These are phyloP conservation scores for Ustilago cynodontis DNA, from an alignment of 1,284 basidiomycete species.

Conservation along the genomic window DNA sequence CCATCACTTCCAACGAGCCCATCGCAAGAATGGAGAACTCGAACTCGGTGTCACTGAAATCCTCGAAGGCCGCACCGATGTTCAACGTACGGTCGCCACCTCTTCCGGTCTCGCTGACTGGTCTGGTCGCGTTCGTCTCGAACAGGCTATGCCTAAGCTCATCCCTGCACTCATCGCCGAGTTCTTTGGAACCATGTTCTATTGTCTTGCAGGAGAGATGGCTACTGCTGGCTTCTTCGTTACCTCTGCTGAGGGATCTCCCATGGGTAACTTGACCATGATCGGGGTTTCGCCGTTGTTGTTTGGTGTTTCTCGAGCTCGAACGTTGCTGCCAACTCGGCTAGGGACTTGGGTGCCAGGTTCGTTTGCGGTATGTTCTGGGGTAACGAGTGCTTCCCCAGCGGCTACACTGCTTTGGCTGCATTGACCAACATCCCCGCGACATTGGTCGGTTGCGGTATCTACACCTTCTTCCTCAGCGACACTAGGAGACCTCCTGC, in stretches of 20 bases:
- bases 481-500: conserved; percentile 59
- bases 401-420: conserved; percentile 53
- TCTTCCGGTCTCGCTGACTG: conserved; percentile 39
- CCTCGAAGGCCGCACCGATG: conserved; percentile 50
- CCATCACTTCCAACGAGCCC: conserved; percentile 52
- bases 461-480: conserved; percentile 63
- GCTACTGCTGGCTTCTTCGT: conserved; percentile 52
- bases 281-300: conserved; percentile 57
- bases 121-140: conserved; percentile 34
- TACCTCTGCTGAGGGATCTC: conserved; percentile 38
- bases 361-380: conserved; percentile 59
- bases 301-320: conserved; percentile 58
- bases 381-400: conserved; percentile 56
- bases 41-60: conserved; percentile 58
- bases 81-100: conserved; percentile 34
- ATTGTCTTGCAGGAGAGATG: conserved; percentile 56
- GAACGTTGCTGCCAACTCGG: conserved; percentile 58
- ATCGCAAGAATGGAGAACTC: conserved; percentile 46
- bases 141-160: conserved; percentile 31
- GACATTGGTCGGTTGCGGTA: conserved; percentile 47
- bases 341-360: conserved; percentile 54
- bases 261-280: conserved; percentile 53
- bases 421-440: conserved; percentile 61
- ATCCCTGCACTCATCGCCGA: conserved; percentile 41
- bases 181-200: conserved; percentile 45